Evolutionary conservation across 2,329 filamentous ascomycete genomes (phyloP), one percentile per base, ranked within the genome.

Genomic region (Raffaelea arxii): DNA sequence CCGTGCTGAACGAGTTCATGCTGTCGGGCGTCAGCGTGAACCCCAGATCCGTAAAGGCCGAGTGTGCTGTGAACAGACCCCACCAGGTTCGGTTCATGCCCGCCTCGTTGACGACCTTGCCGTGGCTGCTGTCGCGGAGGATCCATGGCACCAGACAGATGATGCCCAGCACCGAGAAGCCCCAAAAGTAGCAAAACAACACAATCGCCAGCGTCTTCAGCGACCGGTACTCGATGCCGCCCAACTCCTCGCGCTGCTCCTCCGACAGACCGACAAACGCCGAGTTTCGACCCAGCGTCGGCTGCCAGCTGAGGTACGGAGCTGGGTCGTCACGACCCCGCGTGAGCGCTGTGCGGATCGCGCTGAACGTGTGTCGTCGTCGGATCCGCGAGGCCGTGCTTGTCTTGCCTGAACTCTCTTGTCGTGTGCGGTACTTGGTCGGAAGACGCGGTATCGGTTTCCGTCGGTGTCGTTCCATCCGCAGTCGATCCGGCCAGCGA

Each of bases 151-250:
- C 59, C 12, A 96, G 64, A 54, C 80, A 82, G 24, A 88, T 60
- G 32, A 94, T 67, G 0, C 83, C 87, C 4, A 96, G 69, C 2
- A 90, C 56, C 57, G 89, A 86, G 56, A 94, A 96, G 1, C 84
- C 82, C 60, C 88, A 77, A 58, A 85, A 96, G 64, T 97, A 98
- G 7, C 67, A 69, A 3, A 85, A 73, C 19, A 97, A 69, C 25
- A 97, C 80, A 24, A 87, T 61, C 1, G 86, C 86, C 41, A 98
- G 67, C 2, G 88, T 87, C 62, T 95, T 94, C 50, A 98, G 63
- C 0, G 91, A 86, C 6, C 92, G 83, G 59, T 98, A 98, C 62
- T 98, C 92, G 52, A 98, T 95, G 19, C 92, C 92, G 11, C 92
- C 92, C 3, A 98, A 69, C 63, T 98, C 92, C 60, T 98, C 90